Evolutionary conservation across 179 eudicot genomes (phyloP).

Genomic region (Silene vulgaris): DNA sequence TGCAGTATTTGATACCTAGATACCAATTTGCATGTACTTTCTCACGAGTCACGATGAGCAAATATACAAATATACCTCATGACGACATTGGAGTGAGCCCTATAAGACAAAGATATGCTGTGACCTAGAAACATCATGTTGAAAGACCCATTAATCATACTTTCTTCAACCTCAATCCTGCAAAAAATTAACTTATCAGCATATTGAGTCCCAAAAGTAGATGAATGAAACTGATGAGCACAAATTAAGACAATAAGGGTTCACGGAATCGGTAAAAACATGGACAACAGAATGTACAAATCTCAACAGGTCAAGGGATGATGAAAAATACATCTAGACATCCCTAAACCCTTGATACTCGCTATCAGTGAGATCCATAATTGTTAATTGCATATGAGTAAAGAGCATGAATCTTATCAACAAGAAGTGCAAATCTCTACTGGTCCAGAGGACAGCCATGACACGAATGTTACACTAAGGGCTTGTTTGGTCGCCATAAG

Average conservation of each 20-base stretch:
- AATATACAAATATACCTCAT: constrained; percentile 65
- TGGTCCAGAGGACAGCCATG: not conserved
- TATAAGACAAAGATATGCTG: constrained; percentile 70
- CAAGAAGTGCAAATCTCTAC: not conserved
- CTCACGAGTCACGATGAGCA: not conserved
- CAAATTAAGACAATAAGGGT: not conserved
- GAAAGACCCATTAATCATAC: constrained; percentile 73
- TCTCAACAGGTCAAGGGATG: not conserved
- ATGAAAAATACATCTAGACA: not conserved
- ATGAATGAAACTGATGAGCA: not conserved
- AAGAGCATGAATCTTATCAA: not conserved
- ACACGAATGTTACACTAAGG: not conserved
- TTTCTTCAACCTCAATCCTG: constrained; percentile 94
- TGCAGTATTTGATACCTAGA: not conserved
- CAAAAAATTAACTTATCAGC: constrained; percentile 25
- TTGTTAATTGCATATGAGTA: not conserved
- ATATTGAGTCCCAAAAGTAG: not conserved
- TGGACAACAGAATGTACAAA: not conserved
- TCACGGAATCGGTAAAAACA: not conserved
- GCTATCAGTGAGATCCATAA: not conserved
- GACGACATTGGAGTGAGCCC: constrained; percentile 69
- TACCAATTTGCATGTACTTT: not conserved
- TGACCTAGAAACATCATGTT: constrained; percentile 88
- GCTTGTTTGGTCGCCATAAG: no score
- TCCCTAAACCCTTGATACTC: not conserved